phyloP scores from a whole-genome alignment of 257 asterid genomes.

The Eucommia ulmoides region DNA sequence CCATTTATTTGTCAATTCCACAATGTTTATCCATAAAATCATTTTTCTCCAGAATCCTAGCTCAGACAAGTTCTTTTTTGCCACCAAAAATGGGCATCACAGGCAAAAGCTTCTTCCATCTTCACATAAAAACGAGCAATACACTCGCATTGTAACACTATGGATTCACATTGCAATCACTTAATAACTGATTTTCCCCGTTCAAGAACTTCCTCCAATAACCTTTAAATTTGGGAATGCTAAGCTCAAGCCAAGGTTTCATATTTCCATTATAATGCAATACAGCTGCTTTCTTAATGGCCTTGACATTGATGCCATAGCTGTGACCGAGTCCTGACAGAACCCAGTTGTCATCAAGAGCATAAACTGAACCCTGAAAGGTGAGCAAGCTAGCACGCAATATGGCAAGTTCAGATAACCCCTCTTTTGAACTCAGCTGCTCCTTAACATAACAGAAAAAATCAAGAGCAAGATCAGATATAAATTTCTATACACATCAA shows the following conservation, averaged over 20 bases:
- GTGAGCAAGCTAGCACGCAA: constrained; percentile 61
- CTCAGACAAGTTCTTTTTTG: no score
- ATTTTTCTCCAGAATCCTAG: no score
- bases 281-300: constrained; percentile 46
- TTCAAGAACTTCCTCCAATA: constrained; percentile 67
- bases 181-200: constrained; percentile 57
- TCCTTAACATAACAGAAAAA: constrained; percentile 15
- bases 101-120: no score
- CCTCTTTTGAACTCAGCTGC: constrained; percentile 38
- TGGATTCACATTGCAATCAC: constrained; percentile 77
- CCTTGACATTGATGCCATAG: constrained; percentile 40
- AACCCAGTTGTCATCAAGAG: constrained; percentile 67
- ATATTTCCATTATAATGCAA: constrained; percentile 91
- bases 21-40: no score
- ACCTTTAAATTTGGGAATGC: constrained; percentile 63
- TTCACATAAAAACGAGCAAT: no score
- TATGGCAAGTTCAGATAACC: constrained; percentile 33
- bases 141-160: constrained; percentile 15
- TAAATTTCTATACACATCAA: background rate
- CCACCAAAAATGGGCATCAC: no score
- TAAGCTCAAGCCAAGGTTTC: constrained; percentile 99
- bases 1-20: no score
- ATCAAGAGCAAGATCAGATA: constrained; percentile 5
- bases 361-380: constrained; percentile 55
- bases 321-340: constrained; percentile 79